These are phyloP conservation scores for Botrytis pseudocinerea DNA, from an alignment of 2,329 filamentous ascomycete species.

Conservation along the genomic window DNA sequence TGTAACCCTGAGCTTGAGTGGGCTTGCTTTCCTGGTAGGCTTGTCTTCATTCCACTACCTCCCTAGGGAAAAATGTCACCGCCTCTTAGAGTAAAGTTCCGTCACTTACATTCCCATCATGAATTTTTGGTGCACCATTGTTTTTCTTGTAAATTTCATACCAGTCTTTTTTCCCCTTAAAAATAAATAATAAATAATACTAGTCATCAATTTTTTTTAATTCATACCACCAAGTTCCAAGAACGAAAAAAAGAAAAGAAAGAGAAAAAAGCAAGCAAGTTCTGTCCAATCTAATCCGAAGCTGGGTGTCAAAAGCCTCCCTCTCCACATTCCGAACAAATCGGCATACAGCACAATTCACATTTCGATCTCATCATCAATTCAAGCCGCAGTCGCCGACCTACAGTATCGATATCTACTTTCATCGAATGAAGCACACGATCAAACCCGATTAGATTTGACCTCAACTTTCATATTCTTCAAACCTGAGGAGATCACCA, in stretches of 20 bases:
- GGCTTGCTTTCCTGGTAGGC: slow-evolving; percentile 5
- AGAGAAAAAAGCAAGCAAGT: slow-evolving; percentile 11
- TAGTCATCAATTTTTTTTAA: not conserved
- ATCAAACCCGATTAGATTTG: slow-evolving; percentile 17
- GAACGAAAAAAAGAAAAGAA: not conserved
- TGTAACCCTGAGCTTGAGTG: slow-evolving; percentile 17
- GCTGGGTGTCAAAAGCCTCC: slow-evolving; percentile 13
- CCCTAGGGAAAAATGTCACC: slow-evolving; percentile 20
- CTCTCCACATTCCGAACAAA: slow-evolving; percentile 21
- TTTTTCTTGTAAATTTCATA: not conserved
- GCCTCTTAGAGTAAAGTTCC: slow-evolving; percentile 20
- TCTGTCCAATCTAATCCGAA: not conserved
- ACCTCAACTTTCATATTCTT: not conserved
- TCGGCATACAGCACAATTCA: slow-evolving; percentile 18
- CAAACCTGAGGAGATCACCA: not conserved
- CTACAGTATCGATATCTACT: slow-evolving; percentile 15
- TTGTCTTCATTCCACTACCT: slow-evolving; percentile 9
- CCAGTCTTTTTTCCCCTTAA: not conserved
- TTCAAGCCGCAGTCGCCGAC: slow-evolving; percentile 21
- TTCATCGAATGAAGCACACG: slow-evolving; percentile 20
- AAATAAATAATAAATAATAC: slow-evolving; percentile 2
- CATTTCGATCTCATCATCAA: slow-evolving; percentile 19
- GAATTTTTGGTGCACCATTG: slow-evolving; percentile 1
- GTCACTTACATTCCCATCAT: slow-evolving; percentile 17
- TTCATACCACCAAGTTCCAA: not conserved